Percentiles rank a stretch among this genome's conserved stretches.
phyloP scores from a whole-genome alignment of 2,329 filamentous ascomycete species.

The Hymenoscyphus linearis region DNA sequence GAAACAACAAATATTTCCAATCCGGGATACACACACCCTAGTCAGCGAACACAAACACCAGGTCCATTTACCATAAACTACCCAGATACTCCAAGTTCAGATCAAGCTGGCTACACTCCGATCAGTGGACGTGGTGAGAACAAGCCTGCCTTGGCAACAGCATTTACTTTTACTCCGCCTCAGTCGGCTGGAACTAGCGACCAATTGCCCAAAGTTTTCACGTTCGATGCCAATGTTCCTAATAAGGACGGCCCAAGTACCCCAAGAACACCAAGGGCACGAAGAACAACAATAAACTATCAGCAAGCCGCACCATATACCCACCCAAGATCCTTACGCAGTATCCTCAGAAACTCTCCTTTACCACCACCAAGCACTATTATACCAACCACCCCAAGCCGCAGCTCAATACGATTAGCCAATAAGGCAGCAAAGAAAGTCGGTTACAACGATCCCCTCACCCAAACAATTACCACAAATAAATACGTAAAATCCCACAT shows the following conservation, averaged over 20 bases:
- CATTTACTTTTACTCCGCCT: conserved; percentile 31
- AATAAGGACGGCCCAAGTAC: conserved; percentile 26
- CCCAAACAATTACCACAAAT: conserved; percentile 58
- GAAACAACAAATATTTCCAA: conserved; percentile 24
- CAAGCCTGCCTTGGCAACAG: conserved; percentile 13
- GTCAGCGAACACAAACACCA: conserved; percentile 30
- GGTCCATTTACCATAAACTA: conserved; percentile 31
- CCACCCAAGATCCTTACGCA: conserved; percentile 53
- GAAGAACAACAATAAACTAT: conserved; percentile 32
- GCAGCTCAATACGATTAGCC: conserved; percentile 49
- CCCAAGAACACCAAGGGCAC: conserved; percentile 36
- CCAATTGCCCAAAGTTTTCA: conserved; percentile 22
- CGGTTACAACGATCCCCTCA: conserved; percentile 57
- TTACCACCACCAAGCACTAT: conserved; percentile 47
- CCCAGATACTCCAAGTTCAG: conserved; percentile 31
- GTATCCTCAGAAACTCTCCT: conserved; percentile 62
- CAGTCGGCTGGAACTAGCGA: conserved; percentile 29
- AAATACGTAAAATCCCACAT: conserved; percentile 59
- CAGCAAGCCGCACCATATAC: conserved; percentile 45
- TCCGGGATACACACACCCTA: conserved; percentile 22
- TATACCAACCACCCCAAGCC: conserved; percentile 47
- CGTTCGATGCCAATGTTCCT: conserved; percentile 22
- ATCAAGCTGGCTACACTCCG: conserved; percentile 20
- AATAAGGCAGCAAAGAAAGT: conserved; percentile 46
- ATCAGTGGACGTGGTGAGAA: conserved; percentile 18